Evolutionary conservation across 208 protist genomes (phyloP), one percentile per base, ranked within the genome.

Genomic region (Angomonas deanei): DNA sequence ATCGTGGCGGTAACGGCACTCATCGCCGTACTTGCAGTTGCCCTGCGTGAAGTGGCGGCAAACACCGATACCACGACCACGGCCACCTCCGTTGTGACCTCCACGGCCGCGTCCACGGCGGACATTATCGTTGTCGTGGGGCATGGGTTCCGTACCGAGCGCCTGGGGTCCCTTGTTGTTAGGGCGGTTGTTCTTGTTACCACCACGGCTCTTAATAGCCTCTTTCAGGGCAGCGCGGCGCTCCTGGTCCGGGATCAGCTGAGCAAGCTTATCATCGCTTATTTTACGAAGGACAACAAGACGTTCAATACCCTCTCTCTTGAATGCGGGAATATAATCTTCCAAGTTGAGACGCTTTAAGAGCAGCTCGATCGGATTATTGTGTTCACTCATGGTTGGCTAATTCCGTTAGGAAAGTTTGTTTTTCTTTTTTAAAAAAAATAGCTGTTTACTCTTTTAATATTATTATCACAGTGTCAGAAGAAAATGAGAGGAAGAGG

Each of bases 21-120:
- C 68, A 21, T 94, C 84, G 46, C 84, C 88, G 67, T 83, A 92
- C 64, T 80, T 87, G 82, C 88, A 94, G 23, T 75, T 78, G 2
- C 88, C 80, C 17, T 66, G 55, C 8, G 42, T 66, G 64, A 88
- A 87, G 73, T 94, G 72, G 23, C 86, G 78, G 76, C 88, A 94
- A 21, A 70, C n/a, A 34, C 6, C 8, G 8, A 6, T n/a, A 33
- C 49, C 49, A 8, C 49, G 13, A 5, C 27, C 17, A 3, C 15
- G 24, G 32, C 30, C 38, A 33, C 36, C 38, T n/a, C 15, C 15
- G 36, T 42, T 42, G 36, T 8, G 36, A 42, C 68, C 46, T 31
- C 56, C 55, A 54, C 72, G 64, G 34, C 71, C 64, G 5, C 72
- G 66, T 38, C 64, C 48, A 17, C 67, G 28, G 21, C 70, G 66